Conservation (phyloP, 1,284 basidiomycete species). For the Megacollybia platyphylla region DNA sequence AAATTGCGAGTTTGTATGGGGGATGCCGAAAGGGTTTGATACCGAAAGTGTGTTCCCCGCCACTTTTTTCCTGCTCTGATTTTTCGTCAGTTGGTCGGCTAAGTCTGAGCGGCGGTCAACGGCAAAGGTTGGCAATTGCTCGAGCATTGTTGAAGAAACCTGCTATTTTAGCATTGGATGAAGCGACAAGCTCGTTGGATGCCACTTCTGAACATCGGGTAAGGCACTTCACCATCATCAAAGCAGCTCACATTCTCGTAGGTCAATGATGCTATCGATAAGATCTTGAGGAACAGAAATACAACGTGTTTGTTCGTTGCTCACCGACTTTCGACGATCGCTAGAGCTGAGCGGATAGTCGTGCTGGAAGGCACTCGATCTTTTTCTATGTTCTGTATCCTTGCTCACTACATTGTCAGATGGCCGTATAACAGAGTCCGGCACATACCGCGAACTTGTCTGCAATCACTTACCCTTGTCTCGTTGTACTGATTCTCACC, state of each 20-base stretch:
- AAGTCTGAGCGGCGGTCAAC: constrained; percentile 65
- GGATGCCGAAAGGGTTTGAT: constrained; percentile 64
- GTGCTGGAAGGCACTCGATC: constrained; percentile 60
- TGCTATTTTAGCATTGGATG: constrained; percentile 70
- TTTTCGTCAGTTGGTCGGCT: constrained; percentile 47
- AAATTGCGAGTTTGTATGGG: constrained; percentile 94
- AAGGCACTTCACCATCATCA: constrained; percentile 5
- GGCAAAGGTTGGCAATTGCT: constrained; percentile 68
- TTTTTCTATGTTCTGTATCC: background rate
- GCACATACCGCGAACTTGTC: constrained; percentile 72
- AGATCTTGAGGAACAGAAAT: constrained; percentile 62
- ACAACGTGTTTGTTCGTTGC: constrained; percentile 87
- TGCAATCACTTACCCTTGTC: background rate
- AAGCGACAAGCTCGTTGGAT: constrained; percentile 79
- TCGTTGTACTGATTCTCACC: background rate
- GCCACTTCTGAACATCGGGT: constrained; percentile 79
- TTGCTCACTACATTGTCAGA: constrained; percentile 22
- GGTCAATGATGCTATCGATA: constrained; percentile 87
- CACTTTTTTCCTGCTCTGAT: background rate
- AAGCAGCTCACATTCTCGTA: constrained; percentile 12
- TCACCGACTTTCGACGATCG: constrained; percentile 78
- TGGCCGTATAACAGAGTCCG: constrained; percentile 74
- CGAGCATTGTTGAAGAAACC: constrained; percentile 80
- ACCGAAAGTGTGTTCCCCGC: constrained; percentile 20
- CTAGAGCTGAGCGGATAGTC: constrained; percentile 73